These are phyloP conservation scores for Alternaria incomplexa DNA, from an alignment of 2,329 filamentous ascomycete species.

Conservation along the genomic window DNA sequence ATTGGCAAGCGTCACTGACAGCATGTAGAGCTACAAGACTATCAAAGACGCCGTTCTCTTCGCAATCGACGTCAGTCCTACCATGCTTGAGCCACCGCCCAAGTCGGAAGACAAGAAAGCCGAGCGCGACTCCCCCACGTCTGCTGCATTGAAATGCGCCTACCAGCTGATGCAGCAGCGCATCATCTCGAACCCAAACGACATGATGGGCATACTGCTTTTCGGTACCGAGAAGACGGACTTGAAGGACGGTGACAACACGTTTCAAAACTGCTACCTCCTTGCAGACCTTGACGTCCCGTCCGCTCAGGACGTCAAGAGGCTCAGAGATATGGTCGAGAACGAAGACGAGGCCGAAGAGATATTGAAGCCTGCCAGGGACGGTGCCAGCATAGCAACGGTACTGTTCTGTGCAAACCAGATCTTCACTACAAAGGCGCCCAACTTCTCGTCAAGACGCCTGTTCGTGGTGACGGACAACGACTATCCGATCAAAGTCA, in stretches of 20 bases:
- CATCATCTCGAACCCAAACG: constrained; percentile 94
- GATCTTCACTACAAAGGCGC: constrained; percentile 91
- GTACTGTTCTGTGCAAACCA: constrained; percentile 95
- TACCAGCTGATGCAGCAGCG: constrained; percentile 97
- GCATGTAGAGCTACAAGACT: constrained; percentile 74
- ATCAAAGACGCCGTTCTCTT: constrained; percentile 98
- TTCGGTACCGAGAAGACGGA: constrained; percentile 84
- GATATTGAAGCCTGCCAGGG: constrained; percentile 71
- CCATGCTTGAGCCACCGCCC: constrained; percentile 77
- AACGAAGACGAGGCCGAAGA: constrained; percentile 74
- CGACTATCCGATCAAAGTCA: constrained; percentile 78
- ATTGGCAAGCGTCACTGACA: constrained; percentile 17
- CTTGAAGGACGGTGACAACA: constrained; percentile 55
- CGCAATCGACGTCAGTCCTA: constrained; percentile 86
- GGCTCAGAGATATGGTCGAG: constrained; percentile 75
- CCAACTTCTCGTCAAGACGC: constrained; percentile 90
- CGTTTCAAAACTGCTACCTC: constrained; percentile 90
- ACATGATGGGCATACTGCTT: constrained; percentile 94
- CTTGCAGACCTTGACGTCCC: constrained; percentile 88
- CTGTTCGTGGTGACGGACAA: constrained; percentile 97
- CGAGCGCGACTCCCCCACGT: constrained; percentile 76
- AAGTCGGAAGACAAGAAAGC: constrained; percentile 70
- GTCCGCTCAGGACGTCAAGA: constrained; percentile 83
- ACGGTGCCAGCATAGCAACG: constrained; percentile 81
- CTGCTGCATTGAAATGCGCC: constrained; percentile 89